Conservation (phyloP, 495 filamentous ascomycete species). For the Xylaria intraflava region DNA sequence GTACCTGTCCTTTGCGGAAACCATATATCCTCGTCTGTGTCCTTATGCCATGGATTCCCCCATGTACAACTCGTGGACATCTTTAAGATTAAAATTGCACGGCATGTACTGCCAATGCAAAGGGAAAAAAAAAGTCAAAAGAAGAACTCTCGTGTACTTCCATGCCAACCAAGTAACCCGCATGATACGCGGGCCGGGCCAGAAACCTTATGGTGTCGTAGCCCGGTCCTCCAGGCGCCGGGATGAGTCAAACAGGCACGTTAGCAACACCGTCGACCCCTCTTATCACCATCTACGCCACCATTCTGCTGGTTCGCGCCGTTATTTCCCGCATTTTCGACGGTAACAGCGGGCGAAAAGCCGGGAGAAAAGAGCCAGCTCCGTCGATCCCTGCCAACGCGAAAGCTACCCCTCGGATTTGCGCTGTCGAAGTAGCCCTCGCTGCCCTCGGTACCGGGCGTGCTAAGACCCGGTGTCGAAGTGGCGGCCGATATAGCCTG, state of each 20-base stretch:
- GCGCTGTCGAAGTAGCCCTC: slow-evolving; percentile 43
- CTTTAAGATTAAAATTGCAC: background rate
- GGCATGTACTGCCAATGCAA: background rate
- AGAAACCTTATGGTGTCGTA: background rate
- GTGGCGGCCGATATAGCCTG: slow-evolving; percentile 44
- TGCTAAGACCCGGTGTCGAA: slow-evolving; percentile 27
- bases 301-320: slow-evolving; percentile 24
- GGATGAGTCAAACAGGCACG: background rate
- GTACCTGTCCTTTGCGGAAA: background rate
- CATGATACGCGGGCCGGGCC: background rate
- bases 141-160: background rate
- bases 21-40: background rate
- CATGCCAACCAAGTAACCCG: background rate
- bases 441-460: slow-evolving; percentile 20
- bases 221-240: too few relatives aligned
- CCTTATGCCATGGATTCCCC: background rate
- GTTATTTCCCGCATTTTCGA: slow-evolving; percentile 31
- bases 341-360: slow-evolving; percentile 46
- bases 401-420: slow-evolving; percentile 50
- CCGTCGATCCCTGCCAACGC: slow-evolving; percentile 54
- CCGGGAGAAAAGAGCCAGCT: slow-evolving; percentile 54
- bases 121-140: background rate
- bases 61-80: background rate
- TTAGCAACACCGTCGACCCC: slow-evolving; percentile 46
- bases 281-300: slow-evolving; percentile 24